These are phyloP conservation scores for Fusarium protoensiforme DNA, from an alignment of 2,329 filamentous ascomycete species.

Conservation along the genomic window DNA sequence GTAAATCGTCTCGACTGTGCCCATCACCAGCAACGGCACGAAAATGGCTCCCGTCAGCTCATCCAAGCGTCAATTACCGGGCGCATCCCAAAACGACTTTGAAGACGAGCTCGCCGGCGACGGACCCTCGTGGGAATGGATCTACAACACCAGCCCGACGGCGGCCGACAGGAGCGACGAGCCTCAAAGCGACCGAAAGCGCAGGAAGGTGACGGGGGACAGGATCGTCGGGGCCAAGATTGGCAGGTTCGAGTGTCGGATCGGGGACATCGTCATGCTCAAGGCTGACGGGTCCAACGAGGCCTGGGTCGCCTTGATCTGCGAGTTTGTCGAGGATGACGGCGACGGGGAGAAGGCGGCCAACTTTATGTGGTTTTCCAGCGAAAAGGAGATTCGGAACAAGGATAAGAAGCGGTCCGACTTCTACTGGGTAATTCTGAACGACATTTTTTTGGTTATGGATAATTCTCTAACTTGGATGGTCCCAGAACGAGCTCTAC, in stretches of 20 bases:
- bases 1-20: conserved; percentile 30
- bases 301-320: conserved; percentile 92
- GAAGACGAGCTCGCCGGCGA: conserved; percentile 86
- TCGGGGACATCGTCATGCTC: conserved; percentile 87
- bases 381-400: conserved; percentile 88
- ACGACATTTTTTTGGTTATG: neutral
- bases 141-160: conserved; percentile 64
- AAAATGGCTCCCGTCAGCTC: conserved; percentile 41
- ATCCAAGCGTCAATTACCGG: conserved; percentile 28
- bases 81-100: conserved; percentile 69
- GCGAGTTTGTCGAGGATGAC: conserved; percentile 80
- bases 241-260: conserved; percentile 80
- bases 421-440: conserved; percentile 69
- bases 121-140: conserved; percentile 82
- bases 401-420: conserved; percentile 85
- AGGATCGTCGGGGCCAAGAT: conserved; percentile 84
- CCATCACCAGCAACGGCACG: conserved; percentile 15
- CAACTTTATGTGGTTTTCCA: conserved; percentile 96
- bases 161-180: conserved; percentile 44
- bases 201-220: conserved; percentile 48
- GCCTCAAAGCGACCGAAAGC: conserved; percentile 47
- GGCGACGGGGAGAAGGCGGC: conserved; percentile 76
- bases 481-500: conserved; percentile 89
- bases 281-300: conserved; percentile 89
- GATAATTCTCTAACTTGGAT: neutral